Base-by-base conservation (phyloP, 371 early-diverging fungal genomes). In the Funneliformis caledonium region DNA sequence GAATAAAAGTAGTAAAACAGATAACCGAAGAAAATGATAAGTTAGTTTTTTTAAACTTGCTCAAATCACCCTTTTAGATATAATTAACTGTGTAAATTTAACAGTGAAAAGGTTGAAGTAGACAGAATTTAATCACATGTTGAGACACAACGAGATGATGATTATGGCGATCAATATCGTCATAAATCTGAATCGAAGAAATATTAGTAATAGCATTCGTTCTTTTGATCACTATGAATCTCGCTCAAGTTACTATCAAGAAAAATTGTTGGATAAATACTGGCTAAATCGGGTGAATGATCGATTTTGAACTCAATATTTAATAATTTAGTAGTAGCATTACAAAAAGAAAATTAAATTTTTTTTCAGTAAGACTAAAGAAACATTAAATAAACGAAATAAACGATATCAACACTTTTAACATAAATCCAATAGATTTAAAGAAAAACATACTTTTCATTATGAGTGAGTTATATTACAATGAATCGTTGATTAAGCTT, bases 81-180 rank as follows among this genome's bases (percentile, higher is more conserved):
- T n/a, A 12, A 19, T 26, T 64, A 4, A 64, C 7, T 64, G 12
- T 26, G 11, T 64, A 43, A 68, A 42, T 42, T 43, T 56, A 10
- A 14, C 26, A 76, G 76, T 37, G 60, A 59, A 5, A 14, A 56
- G 6, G 62, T 76, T 14, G 76, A 76, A 61, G 76, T 76, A 42
- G 76, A 76, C 26, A 26, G 76, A 76, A n/a, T 76, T 76, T 43
- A 62, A 62, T 61, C 60, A 62, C 11, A 76, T 76, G 76, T 33
- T 76, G 10, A 31, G 76, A 26, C 72, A 56, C 72, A 72, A 19
- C 52, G 52, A 9, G 50, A 72, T 14, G 72, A 50, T 31, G 26
- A 47, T 26, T 50, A 26, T 26, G 33, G 52, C 14, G 72, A 72
- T 12, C 12, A 72, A 26, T 52, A 72, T 31, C 50, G 33, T 72